Evolutionary conservation across 768 basidiomycete genomes (phyloP), one percentile per base, ranked within the genome.

Genomic region (Pleurotus tuoliensis): DNA sequence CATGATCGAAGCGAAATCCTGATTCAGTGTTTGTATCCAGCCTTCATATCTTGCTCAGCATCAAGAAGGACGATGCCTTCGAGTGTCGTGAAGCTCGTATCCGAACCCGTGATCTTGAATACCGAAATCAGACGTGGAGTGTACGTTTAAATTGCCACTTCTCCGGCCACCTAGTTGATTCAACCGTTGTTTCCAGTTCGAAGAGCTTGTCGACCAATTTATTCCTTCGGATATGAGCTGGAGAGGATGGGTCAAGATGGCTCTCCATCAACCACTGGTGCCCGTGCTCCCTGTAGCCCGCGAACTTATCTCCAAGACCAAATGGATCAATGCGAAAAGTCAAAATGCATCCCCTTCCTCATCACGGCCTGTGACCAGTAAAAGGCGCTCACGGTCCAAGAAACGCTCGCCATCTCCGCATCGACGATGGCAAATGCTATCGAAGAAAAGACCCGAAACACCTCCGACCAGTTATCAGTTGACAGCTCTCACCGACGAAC

Each of bases 181-280:
- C 61, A 53, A 18, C 44, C 59, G 22, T 37, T 11, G 46, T 49
- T 15, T 48, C 47, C 60, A 91, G 89, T 89, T 91, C 59, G 89
- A 91, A 68, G 88, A 90, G 59, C 62, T 91, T 45, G 86, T 88
- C 12, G 83, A 87, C 61, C 86, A 90, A 61, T 91, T 90, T 65
- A 83, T 90, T 56, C 89, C 89, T 3, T 87, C 86, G 3, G 82
- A 88, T 62, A 84, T 82, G 69, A 85, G 81, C 47, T 90, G 88
- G 88, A 82, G 80, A 66, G 88, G 88, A 13, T 91, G 89, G 89
- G 79, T 90, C 34, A 88, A 87, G 63, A 88, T 91, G 78, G 89
- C 86, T 12, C 87, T 90, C 70, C 84, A 89, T 56, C 89, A 91
- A 63, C 88, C 88, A 20, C 73, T 91, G 11, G 76, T 91, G 2